Conservation (phyloP, 768 basidiomycete genomes). For the Russula vinacea region DNA sequence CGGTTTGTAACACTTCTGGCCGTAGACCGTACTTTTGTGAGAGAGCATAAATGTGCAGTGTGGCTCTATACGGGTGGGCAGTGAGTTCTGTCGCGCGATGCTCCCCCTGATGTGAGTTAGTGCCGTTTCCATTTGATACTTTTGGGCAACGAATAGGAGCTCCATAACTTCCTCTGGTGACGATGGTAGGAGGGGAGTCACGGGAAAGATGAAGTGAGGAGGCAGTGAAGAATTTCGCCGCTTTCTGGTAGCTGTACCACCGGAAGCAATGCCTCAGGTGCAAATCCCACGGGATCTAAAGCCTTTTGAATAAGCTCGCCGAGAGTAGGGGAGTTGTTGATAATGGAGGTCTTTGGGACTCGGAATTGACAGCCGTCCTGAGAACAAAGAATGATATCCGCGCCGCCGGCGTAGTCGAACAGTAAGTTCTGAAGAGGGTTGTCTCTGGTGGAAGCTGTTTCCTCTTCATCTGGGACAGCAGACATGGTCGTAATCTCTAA, state of each 20-base stretch:
- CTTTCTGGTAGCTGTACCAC: not conserved
- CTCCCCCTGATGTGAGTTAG: not conserved
- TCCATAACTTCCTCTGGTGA: slow-evolving; percentile 3
- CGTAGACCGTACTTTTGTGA: slow-evolving; percentile 10
- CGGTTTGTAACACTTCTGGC: not conserved
- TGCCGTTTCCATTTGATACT: slow-evolving; percentile 2
- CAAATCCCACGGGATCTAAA: no score
- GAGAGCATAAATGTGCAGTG: not conserved
- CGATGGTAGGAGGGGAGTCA: not conserved
- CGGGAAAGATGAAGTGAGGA: slow-evolving; percentile 22
- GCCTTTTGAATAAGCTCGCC: not conserved
- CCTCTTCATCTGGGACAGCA: no score
- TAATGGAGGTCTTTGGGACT: slow-evolving; percentile 44
- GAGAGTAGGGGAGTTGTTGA: slow-evolving; percentile 37
- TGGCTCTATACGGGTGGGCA: not conserved
- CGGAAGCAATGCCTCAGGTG: not conserved
- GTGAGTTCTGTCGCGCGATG: not conserved
- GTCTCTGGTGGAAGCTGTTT: no score
- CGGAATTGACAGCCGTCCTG: slow-evolving; percentile 45
- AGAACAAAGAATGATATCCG: slow-evolving; percentile 27
- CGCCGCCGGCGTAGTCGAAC: no score
- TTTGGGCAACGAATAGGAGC: slow-evolving; percentile 4
- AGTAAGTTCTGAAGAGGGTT: no score
- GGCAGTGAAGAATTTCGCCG: not conserved
- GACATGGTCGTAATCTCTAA: no score